These are phyloP conservation scores for Ustilago tritici DNA, from an alignment of 1,284 basidiomycete genomes.

Conservation along the genomic window DNA sequence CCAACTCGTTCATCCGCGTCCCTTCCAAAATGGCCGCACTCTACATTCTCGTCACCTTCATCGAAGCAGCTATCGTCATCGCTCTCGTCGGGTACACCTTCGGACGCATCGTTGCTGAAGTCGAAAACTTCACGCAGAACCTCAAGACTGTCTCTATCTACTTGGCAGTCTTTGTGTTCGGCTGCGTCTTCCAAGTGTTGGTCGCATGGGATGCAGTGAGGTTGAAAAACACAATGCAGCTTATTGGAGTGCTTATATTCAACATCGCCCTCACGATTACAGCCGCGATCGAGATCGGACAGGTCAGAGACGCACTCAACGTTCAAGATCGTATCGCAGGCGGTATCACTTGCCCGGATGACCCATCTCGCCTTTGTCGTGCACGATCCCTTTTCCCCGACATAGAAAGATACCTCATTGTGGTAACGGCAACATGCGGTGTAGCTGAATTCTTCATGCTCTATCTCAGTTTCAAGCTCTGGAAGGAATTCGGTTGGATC, in stretches of 20 bases:
- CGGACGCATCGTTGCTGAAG: slow-evolving; percentile 38
- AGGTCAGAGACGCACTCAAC: slow-evolving; percentile 54
- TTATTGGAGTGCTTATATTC: slow-evolving; percentile 61
- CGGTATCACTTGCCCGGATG: slow-evolving; percentile 42
- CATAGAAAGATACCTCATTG: slow-evolving; percentile 54
- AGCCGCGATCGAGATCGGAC: slow-evolving; percentile 57
- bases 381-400: slow-evolving; percentile 42
- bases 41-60: slow-evolving; percentile 39
- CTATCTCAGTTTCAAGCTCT: slow-evolving; percentile 50
- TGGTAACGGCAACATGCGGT: slow-evolving; percentile 52
- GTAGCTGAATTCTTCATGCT: slow-evolving; percentile 50
- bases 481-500: slow-evolving; percentile 63
- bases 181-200: slow-evolving; percentile 55
- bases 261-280: slow-evolving; percentile 60
- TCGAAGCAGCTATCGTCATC: slow-evolving; percentile 56
- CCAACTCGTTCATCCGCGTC: slow-evolving; percentile 33
- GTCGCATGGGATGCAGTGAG: slow-evolving; percentile 60
- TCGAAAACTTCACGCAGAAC: slow-evolving; percentile 53
- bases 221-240: slow-evolving; percentile 63
- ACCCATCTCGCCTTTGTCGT: slow-evolving; percentile 29
- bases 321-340: slow-evolving; percentile 38
- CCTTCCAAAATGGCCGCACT: slow-evolving; percentile 28
- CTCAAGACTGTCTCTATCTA: slow-evolving; percentile 64
- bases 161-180: slow-evolving; percentile 60
- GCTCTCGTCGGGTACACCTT: slow-evolving; percentile 57